Base-by-base conservation (phyloP, 1,139 yeast genomes). In the Blastobotrys illinoisensis region DNA sequence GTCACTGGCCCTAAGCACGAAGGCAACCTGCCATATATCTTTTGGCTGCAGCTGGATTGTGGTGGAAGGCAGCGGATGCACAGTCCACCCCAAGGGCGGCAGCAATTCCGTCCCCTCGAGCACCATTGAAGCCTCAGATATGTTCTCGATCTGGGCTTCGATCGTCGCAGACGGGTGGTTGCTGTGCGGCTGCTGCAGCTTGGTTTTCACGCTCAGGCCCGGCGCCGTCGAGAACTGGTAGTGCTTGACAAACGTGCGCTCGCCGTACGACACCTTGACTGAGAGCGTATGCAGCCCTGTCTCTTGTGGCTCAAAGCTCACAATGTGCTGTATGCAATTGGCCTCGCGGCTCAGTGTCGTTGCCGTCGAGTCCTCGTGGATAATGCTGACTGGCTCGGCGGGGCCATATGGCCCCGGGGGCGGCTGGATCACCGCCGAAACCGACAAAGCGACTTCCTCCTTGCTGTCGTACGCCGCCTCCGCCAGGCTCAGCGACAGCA, bases 71-170 rank as follows among this genome's bases (percentile, higher is more conserved):
- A 59, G 54, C 13, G 61, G 49, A 16, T 60, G 58, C 5, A 64
- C 56, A 5, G 54, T 44, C 70, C 71, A 70, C 5, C 67, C 67
- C 7, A 62, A 57, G 1, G 62, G 61, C 5, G 71, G 63, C 19
- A 66, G 50, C 32, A 71, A 56, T 23, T 65, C 63, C 43, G 66
- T 62, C 18, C 69, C 62, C 54, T 69, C 72, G 32, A 71, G 59
- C 5, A 66, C 60, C 58, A 71, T 52, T 16, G 65, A 57, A 5
- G 64, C 48, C 24, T 63, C 66, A 1, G 72, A 63, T 14, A 67
- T 54, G 54, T 71, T 71, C 52, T 71, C 74, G 2, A 71, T 62
- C 55, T 71, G 72, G 1, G 72, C 68, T 58, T 71, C 73, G 5
- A 71, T 55, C 1, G 69, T 60, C 49, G 62, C 61, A 32, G 53